These are phyloP conservation scores for Canna indica DNA, from an alignment of 176 grass and related monocot species.

Conservation along the genomic window DNA sequence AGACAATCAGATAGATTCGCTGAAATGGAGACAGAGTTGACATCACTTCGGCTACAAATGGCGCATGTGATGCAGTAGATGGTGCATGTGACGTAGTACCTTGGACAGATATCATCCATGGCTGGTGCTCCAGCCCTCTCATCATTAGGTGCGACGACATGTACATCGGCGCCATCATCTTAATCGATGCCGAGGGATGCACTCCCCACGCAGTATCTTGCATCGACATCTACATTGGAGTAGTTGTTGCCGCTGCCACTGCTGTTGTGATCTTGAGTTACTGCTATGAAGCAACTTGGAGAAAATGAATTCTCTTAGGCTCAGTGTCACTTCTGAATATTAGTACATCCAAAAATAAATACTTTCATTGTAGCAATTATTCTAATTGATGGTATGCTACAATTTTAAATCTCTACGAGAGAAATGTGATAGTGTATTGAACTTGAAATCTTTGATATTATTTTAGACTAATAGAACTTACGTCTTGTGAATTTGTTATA, in stretches of 20 bases:
- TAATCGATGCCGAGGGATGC: too few relatives aligned
- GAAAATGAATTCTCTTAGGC: constrained; percentile 10
- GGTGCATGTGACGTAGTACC: too few relatives aligned
- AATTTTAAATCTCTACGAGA: not conserved
- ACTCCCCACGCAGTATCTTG: too few relatives aligned
- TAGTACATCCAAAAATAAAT: not conserved
- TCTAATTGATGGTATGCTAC: not conserved
- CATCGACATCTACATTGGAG: constrained; percentile 42
- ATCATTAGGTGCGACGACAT: too few relatives aligned
- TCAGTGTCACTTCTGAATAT: not conserved
- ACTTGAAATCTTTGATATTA: not conserved
- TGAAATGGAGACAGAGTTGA: too few relatives aligned
- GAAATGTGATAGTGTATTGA: not conserved
- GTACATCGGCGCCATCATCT: too few relatives aligned
- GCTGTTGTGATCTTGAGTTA: constrained; percentile 58
- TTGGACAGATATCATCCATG: too few relatives aligned
- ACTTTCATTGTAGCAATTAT: not conserved
- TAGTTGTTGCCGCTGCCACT: constrained; percentile 66
- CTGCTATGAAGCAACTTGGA: constrained; percentile 53
- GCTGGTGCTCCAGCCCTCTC: too few relatives aligned
- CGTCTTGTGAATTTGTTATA: not conserved
- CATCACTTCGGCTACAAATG: too few relatives aligned
- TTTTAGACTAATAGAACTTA: too few relatives aligned
- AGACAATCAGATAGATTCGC: constrained; percentile 28
- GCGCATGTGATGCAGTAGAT: too few relatives aligned